These are phyloP conservation scores for Wickerhamiella alocasiicola DNA, from an alignment of 805 yeast genomes.

Conservation along the genomic window DNA sequence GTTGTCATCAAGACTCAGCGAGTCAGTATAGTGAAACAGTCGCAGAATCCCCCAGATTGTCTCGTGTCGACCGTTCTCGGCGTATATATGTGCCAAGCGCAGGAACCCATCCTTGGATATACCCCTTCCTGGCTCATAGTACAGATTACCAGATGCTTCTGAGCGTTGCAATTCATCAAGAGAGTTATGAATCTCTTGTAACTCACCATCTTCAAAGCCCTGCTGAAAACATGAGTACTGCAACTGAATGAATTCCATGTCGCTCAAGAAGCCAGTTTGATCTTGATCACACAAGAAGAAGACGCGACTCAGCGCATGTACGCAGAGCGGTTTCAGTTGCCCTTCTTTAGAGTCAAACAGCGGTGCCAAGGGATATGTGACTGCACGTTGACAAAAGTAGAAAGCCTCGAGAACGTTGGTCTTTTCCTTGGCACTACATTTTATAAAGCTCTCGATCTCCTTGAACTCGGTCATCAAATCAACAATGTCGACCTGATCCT, in stretches of 20 bases:
- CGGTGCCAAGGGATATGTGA: slow-evolving; percentile 87
- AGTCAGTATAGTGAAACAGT: slow-evolving; percentile 82
- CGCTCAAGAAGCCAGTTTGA: slow-evolving; percentile 73
- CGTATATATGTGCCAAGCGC: slow-evolving; percentile 63
- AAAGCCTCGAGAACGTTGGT: slow-evolving; percentile 84
- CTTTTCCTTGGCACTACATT: slow-evolving; percentile 76
- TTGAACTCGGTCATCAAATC: slow-evolving; percentile 83
- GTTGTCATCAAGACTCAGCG: slow-evolving; percentile 69
- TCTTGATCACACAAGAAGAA: slow-evolving; percentile 78
- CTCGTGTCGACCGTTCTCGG: slow-evolving; percentile 88
- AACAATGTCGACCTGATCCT: slow-evolving; percentile 61
- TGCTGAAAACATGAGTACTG: slow-evolving; percentile 69
- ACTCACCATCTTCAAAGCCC: slow-evolving; percentile 32
- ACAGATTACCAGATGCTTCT: neutral
- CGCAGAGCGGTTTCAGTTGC: slow-evolving; percentile 61
- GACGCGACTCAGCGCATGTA: slow-evolving; percentile 63
- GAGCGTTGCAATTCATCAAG: slow-evolving; percentile 25
- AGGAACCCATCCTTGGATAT: slow-evolving; percentile 66
- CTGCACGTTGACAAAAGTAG: slow-evolving; percentile 85
- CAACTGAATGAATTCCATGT: slow-evolving; percentile 52
- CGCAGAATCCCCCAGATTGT: slow-evolving; percentile 93
- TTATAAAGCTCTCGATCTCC: slow-evolving; percentile 83
- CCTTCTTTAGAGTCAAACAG: slow-evolving; percentile 86
- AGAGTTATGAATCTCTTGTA: slow-evolving; percentile 30
- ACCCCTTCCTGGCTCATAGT: slow-evolving; percentile 32